These are phyloP conservation scores for Xylaria hypoxylon DNA, from an alignment of 2,329 filamentous ascomycete species.

Conservation along the genomic window DNA sequence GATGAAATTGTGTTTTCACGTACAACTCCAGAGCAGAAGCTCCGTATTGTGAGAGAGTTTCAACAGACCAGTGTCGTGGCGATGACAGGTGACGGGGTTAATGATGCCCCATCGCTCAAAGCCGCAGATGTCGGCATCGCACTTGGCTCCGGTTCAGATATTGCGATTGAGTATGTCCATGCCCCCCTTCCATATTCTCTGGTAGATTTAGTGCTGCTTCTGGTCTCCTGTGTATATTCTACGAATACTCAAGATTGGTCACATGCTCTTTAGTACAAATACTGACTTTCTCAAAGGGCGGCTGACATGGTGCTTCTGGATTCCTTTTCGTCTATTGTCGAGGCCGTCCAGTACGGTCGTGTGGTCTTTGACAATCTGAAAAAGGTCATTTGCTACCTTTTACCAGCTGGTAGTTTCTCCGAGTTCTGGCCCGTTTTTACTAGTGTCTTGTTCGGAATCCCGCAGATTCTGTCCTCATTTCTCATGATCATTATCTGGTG, in stretches of 20 bases:
- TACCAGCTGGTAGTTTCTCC: slow-evolving; percentile 78
- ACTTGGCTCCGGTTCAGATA: slow-evolving; percentile 82
- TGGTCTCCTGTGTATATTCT: neutral
- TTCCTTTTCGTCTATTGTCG: slow-evolving; percentile 76
- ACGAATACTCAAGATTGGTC: no score
- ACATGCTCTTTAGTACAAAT: neutral
- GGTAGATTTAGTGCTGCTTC: neutral
- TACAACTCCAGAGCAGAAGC: slow-evolving; percentile 82
- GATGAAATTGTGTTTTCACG: slow-evolving; percentile 80
- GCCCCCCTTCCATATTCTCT: no score
- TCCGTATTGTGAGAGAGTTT: slow-evolving; percentile 81
- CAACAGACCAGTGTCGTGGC: slow-evolving; percentile 76
- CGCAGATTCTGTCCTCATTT: slow-evolving; percentile 78
- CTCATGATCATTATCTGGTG: slow-evolving; percentile 76
- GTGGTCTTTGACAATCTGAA: slow-evolving; percentile 85
- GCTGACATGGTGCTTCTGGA: slow-evolving; percentile 86
- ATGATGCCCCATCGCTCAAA: slow-evolving; percentile 84
- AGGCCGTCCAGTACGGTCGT: slow-evolving; percentile 77
- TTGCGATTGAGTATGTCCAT: slow-evolving; percentile 67
- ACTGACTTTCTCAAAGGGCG: slow-evolving; percentile 60
- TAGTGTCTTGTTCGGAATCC: slow-evolving; percentile 77
- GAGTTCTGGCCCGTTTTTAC: slow-evolving; percentile 83
- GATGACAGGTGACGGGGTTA: slow-evolving; percentile 90
- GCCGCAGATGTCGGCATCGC: slow-evolving; percentile 87
- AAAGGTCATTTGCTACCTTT: slow-evolving; percentile 79